Percentiles rank a stretch among this genome's conserved stretches.
Conservation (phyloP, 768 basidiomycete genomes). For the Naganishia friedmannii region DNA sequence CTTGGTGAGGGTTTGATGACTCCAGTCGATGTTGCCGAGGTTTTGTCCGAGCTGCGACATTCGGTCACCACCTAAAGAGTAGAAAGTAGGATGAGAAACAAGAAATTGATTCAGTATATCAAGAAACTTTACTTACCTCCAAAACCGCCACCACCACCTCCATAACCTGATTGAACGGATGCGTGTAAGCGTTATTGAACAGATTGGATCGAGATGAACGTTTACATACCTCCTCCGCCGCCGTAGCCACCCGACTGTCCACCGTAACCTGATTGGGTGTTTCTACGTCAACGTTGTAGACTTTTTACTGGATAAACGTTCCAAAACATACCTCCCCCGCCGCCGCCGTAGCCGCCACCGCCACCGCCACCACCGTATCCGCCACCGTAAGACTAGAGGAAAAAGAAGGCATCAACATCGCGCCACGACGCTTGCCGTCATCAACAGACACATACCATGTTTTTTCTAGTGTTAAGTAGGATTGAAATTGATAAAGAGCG, state of each 20-base stretch:
- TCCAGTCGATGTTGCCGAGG: constrained; percentile 83
- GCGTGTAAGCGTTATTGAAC: no score
- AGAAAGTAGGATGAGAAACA: constrained; percentile 15
- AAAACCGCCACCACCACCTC: constrained; percentile 21
- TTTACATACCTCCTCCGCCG: constrained; percentile 25
- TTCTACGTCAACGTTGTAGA: no score
- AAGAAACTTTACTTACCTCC: constrained; percentile 30
- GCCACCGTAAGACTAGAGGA: constrained; percentile 25
- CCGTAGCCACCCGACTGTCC: constrained; percentile 61
- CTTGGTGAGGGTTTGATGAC: constrained; percentile 64
- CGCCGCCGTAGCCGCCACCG: constrained; percentile 50
- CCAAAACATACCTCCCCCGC: no score
- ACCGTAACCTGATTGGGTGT: no score
- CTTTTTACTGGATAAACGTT: no score
- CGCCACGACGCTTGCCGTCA: background rate
- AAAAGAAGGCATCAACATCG: background rate
- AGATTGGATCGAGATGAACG: no score
- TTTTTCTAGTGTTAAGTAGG: constrained; percentile 5
- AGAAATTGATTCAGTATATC: background rate
- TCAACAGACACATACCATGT: constrained; percentile 12
- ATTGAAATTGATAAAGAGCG: constrained; percentile 20
- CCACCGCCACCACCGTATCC: constrained; percentile 30
- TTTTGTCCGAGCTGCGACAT: constrained; percentile 80
- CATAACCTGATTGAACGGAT: no score
- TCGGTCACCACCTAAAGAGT: constrained; percentile 48